These are phyloP conservation scores for Neonectria neomacrospora DNA, from an alignment of 2,329 filamentous ascomycete genomes.

Conservation along the genomic window DNA sequence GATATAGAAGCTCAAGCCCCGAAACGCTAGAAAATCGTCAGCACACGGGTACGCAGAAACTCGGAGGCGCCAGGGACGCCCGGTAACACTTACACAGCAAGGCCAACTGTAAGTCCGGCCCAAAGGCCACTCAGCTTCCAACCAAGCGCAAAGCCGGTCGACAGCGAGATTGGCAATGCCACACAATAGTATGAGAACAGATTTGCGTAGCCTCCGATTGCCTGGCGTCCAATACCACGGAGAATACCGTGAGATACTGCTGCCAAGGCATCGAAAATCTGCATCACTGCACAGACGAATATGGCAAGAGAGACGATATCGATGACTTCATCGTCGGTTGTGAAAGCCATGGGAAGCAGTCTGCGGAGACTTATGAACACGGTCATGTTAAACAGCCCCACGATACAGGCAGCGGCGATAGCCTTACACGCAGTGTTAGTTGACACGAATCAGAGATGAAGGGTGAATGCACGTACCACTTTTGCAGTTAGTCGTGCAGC, in stretches of 20 bases:
- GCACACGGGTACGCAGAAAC: neutral
- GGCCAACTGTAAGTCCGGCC: conserved; percentile 79
- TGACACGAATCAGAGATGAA: neutral
- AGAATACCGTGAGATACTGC: conserved; percentile 84
- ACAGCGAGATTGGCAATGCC: conserved; percentile 83
- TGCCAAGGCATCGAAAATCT: conserved; percentile 86
- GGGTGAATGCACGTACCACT: conserved; percentile 62
- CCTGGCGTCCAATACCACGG: conserved; percentile 84
- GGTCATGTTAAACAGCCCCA: conserved; percentile 80
- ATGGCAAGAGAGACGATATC: conserved; percentile 73
- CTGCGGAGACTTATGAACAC: conserved; percentile 73
- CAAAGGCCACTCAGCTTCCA: conserved; percentile 85
- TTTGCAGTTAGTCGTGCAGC: conserved; percentile 81
- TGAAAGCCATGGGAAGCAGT: conserved; percentile 79
- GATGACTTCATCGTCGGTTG: conserved; percentile 73
- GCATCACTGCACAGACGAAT: conserved; percentile 84
- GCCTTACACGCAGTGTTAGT: conserved; percentile 48
- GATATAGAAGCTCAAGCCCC: conserved; percentile 32
- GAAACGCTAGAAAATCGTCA: conserved; percentile 31
- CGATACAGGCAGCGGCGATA: conserved; percentile 69
- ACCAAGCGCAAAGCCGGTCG: conserved; percentile 75
- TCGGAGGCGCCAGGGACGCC: rapidly evolving
- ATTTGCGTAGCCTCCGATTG: conserved; percentile 87
- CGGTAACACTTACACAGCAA: conserved; percentile 64
- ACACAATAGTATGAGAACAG: conserved; percentile 87